phyloP scores from a whole-genome alignment of 2,329 filamentous ascomycete species.

The Thyridium curvatum region DNA sequence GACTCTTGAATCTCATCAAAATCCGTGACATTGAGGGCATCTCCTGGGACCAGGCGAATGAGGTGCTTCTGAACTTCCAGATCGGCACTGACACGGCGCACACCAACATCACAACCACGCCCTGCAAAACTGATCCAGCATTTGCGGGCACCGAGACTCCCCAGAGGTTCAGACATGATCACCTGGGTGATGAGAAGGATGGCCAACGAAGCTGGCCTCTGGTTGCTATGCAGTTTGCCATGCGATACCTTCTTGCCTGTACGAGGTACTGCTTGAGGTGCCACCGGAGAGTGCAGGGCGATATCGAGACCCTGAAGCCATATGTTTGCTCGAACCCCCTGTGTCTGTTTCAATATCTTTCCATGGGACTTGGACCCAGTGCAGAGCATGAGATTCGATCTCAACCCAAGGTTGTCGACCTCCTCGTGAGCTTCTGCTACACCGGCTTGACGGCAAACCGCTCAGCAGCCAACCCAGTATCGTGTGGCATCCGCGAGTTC shows the following conservation, averaged over 20 bases:
- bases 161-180: constrained; percentile 10
- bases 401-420: constrained; percentile 77
- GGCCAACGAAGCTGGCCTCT: constrained; percentile 43
- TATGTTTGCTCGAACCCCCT: constrained; percentile 71
- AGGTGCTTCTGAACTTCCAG: constrained; percentile 5
- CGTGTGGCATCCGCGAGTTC: constrained; percentile 32
- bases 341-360: constrained; percentile 85
- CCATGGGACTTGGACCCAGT: constrained; percentile 76
- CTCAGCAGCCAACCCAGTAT: too few species aligned
- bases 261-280: constrained; percentile 86
- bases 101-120: too few species aligned
- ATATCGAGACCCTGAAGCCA: constrained; percentile 66
- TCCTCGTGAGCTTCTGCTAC: constrained; percentile 80
- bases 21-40: constrained; percentile 45
- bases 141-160: constrained; percentile 9
- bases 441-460: constrained; percentile 30
- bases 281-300: constrained; percentile 58
- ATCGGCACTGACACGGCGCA: not conserved
- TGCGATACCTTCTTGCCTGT: constrained; percentile 73
- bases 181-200: constrained; percentile 16
- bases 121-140: constrained; percentile 5
- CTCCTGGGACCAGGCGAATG: constrained; percentile 64
- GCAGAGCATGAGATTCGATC: constrained; percentile 78
- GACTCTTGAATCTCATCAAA: constrained; percentile 57
- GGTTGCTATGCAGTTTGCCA: constrained; percentile 64